Conservation (phyloP, 176 grass and related monocot genomes). For the Oryza officinalis region DNA sequence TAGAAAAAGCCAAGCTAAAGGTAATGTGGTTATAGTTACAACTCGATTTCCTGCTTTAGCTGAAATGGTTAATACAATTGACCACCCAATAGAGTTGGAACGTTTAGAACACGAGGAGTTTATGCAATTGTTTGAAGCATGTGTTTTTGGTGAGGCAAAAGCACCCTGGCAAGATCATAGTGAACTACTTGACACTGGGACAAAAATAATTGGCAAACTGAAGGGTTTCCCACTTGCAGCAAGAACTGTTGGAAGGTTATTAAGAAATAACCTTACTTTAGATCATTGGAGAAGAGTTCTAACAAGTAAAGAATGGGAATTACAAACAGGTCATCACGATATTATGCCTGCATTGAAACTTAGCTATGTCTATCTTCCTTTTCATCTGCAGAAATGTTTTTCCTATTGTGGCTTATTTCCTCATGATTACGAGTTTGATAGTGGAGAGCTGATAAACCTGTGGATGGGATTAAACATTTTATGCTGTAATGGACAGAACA, state of each 20-base stretch:
- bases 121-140: constrained; percentile 9
- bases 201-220: constrained; percentile 8
- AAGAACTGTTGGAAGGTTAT: too few relatives aligned
- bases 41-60: background rate
- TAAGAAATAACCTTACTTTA: background rate
- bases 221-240: background rate
- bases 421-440: constrained; percentile 14
- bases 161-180: background rate
- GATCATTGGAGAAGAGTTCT: constrained; percentile 12
- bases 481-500: background rate
- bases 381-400: constrained; percentile 34
- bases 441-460: constrained; percentile 16
- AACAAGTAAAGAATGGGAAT: constrained; percentile 34
- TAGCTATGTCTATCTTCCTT: constrained; percentile 34
- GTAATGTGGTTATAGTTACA: background rate
- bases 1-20: background rate
- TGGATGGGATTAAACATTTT: constrained; percentile 33
- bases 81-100: background rate
- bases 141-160: background rate
- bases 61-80: background rate
- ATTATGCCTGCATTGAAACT: constrained; percentile 39
- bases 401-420: constrained; percentile 28
- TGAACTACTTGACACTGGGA: background rate
- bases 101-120: constrained; percentile 6
- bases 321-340: background rate